Conservation (phyloP, 1,284 basidiomycete genomes). For the Sphaerobolus stellatus region DNA sequence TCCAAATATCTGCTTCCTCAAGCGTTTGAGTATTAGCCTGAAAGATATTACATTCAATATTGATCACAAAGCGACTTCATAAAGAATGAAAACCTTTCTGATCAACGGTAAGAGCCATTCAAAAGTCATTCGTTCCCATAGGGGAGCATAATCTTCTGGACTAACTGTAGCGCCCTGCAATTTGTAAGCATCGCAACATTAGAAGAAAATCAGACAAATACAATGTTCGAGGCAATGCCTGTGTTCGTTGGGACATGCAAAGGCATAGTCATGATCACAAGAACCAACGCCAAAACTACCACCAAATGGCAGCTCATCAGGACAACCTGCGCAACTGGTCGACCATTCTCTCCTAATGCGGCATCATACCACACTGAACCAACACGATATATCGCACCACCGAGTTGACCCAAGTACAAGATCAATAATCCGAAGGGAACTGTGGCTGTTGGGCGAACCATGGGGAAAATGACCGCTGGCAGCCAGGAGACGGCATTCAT, state of each 20-base stretch:
- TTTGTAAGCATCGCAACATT: no score
- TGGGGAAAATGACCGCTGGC: constrained; percentile 47
- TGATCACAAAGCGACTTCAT: constrained; percentile 25
- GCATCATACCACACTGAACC: constrained; percentile 49
- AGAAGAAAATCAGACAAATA: constrained; percentile 28
- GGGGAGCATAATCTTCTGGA: constrained; percentile 73
- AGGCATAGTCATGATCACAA: constrained; percentile 54
- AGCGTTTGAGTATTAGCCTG: constrained; percentile 63
- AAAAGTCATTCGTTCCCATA: constrained; percentile 78
- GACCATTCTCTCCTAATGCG: no score
- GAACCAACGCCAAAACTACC: constrained; percentile 39
- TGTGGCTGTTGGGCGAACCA: constrained; percentile 41
- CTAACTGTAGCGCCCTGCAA: constrained; percentile 55
- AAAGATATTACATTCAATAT: not conserved
- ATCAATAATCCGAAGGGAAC: constrained; percentile 53
- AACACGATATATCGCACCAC: constrained; percentile 41
- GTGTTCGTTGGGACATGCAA: constrained; percentile 50
- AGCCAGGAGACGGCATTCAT: constrained; percentile 54
- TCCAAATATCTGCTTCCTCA: constrained; percentile 69
- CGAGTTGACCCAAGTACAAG: constrained; percentile 47
- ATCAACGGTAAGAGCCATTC: constrained; percentile 74
- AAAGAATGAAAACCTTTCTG: no score
- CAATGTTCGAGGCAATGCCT: constrained; percentile 51
- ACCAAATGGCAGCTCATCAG: constrained; percentile 44
- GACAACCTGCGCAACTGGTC: constrained; percentile 26